Base-by-base conservation (phyloP, 75 land plant species). In the Picea sitchensis region DNA sequence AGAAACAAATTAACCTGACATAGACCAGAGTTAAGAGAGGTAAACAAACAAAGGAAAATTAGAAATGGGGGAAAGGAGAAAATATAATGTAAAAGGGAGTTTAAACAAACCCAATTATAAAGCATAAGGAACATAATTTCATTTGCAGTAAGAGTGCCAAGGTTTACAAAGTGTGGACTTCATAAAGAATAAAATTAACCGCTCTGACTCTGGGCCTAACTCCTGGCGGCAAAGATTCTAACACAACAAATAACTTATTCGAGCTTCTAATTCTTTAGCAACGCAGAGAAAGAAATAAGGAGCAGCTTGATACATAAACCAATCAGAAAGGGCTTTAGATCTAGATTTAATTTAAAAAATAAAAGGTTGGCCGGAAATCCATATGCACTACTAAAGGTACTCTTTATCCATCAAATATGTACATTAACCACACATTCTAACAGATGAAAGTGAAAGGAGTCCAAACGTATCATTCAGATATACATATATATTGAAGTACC, bases 401-500 rank as follows among this genome's bases (percentile, higher is more conserved):
- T 51, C 12, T 1, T 51, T 51, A 51, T 51, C 56, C 12, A 51
- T 51, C 9, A 51, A 51, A 9, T 51, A 11, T 8, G 56, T 12
- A 51, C 56, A 51, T 51, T 9, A 51, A 9, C 56, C 56, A 9
- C 12, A 51, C 12, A 51, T 51, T 67, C 71, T 32, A 67, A 36
- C 71, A 5, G 20, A 7, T 5, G 3, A 65, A 67, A 34, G 5
- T 67, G 18, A 34, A 67, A 67, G 15, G 17, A 34, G 67, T 36
- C 44, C 26, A 41, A 47, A 71, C n/a, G 1, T 71, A 1, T 44
- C 26, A 71, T 44, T 71, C 74, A 71, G 47, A 20, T 71, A 51
- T 61, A 17, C 56, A n/a, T 57, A 20, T 1, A 63, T 31, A 69
- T 4, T 69, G 6, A 67, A 60, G 18, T 30, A 90, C 95, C 94